Percentiles rank a stretch among this genome's conserved stretches.
Conservation (phyloP, 208 protist species). For the Wallacemonas sp. region DNA sequence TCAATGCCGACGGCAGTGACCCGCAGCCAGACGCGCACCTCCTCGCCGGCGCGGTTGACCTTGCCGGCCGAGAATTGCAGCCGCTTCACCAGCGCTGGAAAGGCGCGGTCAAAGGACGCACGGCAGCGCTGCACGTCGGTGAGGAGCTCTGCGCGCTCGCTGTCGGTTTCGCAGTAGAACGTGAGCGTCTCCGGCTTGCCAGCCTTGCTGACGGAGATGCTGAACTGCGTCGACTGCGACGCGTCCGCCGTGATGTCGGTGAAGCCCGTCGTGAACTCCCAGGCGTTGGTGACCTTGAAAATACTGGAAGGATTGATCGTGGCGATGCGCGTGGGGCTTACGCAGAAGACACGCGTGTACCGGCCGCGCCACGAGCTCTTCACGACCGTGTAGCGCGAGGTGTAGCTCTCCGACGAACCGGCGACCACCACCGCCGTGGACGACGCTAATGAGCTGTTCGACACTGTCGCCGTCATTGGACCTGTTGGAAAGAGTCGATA, state of each 20-base stretch:
- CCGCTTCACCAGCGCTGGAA: slow-evolving; percentile 18
- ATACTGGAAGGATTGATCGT: slow-evolving; percentile 77
- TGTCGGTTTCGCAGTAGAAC: slow-evolving; percentile 53
- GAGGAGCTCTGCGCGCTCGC: slow-evolving; percentile 84
- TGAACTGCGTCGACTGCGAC: slow-evolving; percentile 42
- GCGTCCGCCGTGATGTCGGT: slow-evolving; percentile 45
- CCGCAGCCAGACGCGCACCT: slow-evolving; percentile 39
- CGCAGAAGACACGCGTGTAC: slow-evolving; percentile 86
- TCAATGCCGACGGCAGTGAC: slow-evolving; percentile 65
- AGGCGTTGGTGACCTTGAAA: slow-evolving; percentile 85
- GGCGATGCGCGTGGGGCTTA: slow-evolving; percentile 51
- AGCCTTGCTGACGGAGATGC: slow-evolving; percentile 35
- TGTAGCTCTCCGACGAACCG: slow-evolving; percentile 40
- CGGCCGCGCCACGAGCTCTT: slow-evolving; percentile 90
- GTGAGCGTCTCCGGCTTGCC: slow-evolving; percentile 55
- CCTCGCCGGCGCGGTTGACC: slow-evolving; percentile 50
- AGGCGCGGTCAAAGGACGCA: slow-evolving; percentile 47
- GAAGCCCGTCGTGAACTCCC: slow-evolving; percentile 52
- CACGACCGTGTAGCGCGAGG: slow-evolving; percentile 69
- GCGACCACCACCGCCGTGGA: not conserved
- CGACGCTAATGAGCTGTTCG: slow-evolving; percentile 16
- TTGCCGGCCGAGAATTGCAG: slow-evolving; percentile 61
- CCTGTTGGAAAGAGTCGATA: not conserved
- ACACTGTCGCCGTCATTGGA: not conserved
- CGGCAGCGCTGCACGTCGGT: slow-evolving; percentile 84